Evolutionary conservation across 73 alveolate genomes (phyloP).

Genomic region (Stentor roeselii): DNA sequence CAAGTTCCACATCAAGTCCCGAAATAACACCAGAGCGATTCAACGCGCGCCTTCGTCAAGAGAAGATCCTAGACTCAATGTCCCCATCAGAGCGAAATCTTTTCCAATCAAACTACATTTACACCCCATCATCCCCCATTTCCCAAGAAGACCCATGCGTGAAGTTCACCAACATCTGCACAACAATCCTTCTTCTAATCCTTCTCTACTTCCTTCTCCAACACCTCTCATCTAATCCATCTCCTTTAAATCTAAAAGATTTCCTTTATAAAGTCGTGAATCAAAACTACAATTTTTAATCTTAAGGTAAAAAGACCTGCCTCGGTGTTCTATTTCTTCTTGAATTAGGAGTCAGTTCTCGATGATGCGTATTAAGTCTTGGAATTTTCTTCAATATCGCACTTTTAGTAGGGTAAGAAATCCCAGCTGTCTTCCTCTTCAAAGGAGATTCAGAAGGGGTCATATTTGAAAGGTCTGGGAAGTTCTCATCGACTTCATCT

Average conservation of each 20-base stretch:
- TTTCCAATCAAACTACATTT: too few relatives aligned
- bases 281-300: too few relatives aligned
- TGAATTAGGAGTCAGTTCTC: neutral
- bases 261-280: too few relatives aligned
- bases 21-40: too few relatives aligned
- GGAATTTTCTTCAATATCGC: conserved; percentile 1
- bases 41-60: too few relatives aligned
- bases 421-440: neutral
- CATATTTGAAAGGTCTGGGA: neutral
- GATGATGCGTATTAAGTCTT: neutral
- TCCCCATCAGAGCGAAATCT: neutral
- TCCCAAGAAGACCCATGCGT: neutral
- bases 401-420: neutral
- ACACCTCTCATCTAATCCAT: too few relatives aligned
- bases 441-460: neutral
- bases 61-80: neutral
- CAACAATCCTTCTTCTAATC: neutral
- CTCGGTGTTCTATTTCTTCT: neutral
- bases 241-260: too few relatives aligned
- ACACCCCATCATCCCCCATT: neutral
- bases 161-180: neutral
- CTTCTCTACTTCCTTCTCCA: too few relatives aligned
- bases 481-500: neutral
- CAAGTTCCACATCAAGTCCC: too few relatives aligned
- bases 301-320: conserved; percentile 3